Evolutionary conservation across 2,329 filamentous ascomycete species (phyloP), one percentile per base, ranked within the genome.

Genomic region (Aspergillus sp.): DNA sequence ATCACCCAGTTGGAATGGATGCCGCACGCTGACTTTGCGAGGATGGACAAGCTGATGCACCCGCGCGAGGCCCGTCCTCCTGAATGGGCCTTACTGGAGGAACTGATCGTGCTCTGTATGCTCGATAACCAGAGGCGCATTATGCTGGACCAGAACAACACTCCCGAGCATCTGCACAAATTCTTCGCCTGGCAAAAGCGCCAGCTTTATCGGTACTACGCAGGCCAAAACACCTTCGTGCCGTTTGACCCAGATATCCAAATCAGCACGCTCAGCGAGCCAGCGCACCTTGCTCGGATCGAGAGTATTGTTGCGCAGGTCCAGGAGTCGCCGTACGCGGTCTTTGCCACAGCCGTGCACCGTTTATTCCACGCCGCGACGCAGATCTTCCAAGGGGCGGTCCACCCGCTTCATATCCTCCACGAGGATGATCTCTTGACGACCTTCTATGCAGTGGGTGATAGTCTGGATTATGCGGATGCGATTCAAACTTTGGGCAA

Each of bases 401-500:
- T 39, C 9, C 38, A 39, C 15, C 38, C 38, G 9, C 38, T 39
- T 39, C 38, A 39, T 39, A 15, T 39, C 15, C 38, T 39, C 9
- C 8, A 18, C 9, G 39, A 42, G 39, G 39, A 42, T n/a, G 43
- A 47, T 15, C 17, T 11, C 22, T 3, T 32, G 24, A 32, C 38
- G 11, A 42, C 13, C 4, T n/a, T 55, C 43, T 47, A 18, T 0
- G 52, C 17, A 3, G 52, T 36, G 3, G 17, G 44, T 1, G 34
- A 48, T 8, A 32, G 30, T 18, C 38, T 55, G 22, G n/a, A n/a
- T n/a, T n/a, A n/a, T n/a, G n/a, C n/a, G n/a, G n/a, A n/a, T n/a
- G n/a, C n/a, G n/a, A n/a, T n/a, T n/a, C n/a, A 17, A 20, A 13
- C 57, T 11, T 39, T 69, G 11, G 59, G 59, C 2, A 64, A 70